Evolutionary conservation across 106 monocot genomes (phyloP), one percentile per base, ranked within the genome.

Genomic region (Posidonia australis): DNA sequence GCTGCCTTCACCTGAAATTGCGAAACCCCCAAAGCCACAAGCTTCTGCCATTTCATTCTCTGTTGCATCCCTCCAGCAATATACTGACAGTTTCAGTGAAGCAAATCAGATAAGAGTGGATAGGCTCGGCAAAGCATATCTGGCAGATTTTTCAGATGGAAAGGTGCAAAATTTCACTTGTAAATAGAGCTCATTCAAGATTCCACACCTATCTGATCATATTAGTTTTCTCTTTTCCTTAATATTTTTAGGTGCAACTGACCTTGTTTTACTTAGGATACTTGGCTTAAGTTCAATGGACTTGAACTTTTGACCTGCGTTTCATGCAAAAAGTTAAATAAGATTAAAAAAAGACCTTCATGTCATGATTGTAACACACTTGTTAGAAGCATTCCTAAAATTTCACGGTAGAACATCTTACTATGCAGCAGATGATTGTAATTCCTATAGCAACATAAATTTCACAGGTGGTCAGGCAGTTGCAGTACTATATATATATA

Each of bases 21-120:
- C 46, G 9, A 24, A 20, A 19, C 46, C 28, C 0, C 47, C 66
- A 23, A 68, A 63, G 13, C 66, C 78, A 7, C 74, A 77, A 24
- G 75, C 87, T 47, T 72, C 85, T 63, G 83, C 69, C 27, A 51
- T 80, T 29, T 85, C 85, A 24, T 99, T 83, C 79, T 88, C 91
- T 21, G 79, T 99, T 46, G 85, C 87, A 64, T 72, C 81, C 10
- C 87, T 99, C 63, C 98, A 99, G 67, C 98, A 99, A 72, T 88
- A 88, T 63, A 99, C 98, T 43, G 74, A 81, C 65, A 99, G 91
- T 77, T 99, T 99, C 59, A 76, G 64, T 63, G 87, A 99, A 76
- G 85, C 85, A 64, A 91, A 83, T 78, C 28, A 91, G 24, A 85
- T 99, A 18, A 73, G 73, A 68, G 91, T 91, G 49, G 65, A 82